Percentiles rank a stretch among this genome's conserved stretches.
Conservation (phyloP, 192 early-diverging fungal species). For the Dimargaris verticillata region DNA sequence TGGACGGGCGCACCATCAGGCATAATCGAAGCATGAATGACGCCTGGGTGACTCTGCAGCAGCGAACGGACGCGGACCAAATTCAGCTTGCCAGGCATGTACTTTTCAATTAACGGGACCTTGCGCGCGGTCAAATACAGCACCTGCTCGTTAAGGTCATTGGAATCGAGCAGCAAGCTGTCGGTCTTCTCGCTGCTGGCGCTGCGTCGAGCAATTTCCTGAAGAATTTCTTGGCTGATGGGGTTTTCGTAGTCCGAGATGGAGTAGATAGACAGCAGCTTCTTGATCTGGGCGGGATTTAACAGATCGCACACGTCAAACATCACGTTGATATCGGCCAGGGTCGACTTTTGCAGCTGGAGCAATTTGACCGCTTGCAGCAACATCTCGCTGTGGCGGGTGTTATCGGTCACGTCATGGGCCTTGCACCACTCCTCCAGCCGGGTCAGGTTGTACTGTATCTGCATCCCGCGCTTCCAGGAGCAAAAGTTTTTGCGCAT, state of each 20-base stretch:
- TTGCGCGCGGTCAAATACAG: conserved; percentile 42
- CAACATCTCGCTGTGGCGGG: conserved; percentile 80
- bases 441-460: conserved; percentile 95
- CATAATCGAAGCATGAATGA: conserved; percentile 9
- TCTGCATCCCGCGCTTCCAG: conserved; percentile 98
- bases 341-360: conserved; percentile 51
- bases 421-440: conserved; percentile 99
- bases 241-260: conserved; percentile 91
- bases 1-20: conserved; percentile 11
- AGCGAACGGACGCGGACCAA: conserved; percentile 17
- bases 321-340: conserved; percentile 90
- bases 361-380: conserved; percentile 93
- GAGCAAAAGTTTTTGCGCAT: conserved; percentile 98
- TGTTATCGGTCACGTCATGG: conserved; percentile 78
- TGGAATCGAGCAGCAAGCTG: conserved; percentile 73
- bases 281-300: conserved; percentile 93
- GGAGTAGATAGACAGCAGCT: conserved; percentile 86
- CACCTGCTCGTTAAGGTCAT: conserved; percentile 34
- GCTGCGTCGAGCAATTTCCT: conserved; percentile 72
- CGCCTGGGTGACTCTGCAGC: conserved; percentile 10
- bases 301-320: conserved; percentile 97
- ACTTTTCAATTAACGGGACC: conserved; percentile 53
- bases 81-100: conserved; percentile 48
- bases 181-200: conserved; percentile 79
- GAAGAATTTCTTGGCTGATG: conserved; percentile 74